Base-by-base conservation (phyloP, 1,284 basidiomycete species). In the Fomitopsis schrenkii region DNA sequence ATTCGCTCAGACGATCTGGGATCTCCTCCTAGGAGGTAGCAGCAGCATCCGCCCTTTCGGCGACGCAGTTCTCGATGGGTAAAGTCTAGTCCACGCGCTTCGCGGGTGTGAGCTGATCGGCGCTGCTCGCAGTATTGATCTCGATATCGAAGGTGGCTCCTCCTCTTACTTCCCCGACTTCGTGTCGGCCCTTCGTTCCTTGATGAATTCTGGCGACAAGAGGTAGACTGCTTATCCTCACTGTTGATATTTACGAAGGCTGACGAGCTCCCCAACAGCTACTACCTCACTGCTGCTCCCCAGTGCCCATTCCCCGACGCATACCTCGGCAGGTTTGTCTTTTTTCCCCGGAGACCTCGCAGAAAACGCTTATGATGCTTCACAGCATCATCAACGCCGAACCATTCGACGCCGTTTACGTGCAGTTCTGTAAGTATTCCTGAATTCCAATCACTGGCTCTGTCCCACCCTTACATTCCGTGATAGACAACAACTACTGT, bases 291-390 rank as follows among this genome's bases (percentile, higher is more conserved):
- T 17, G 86, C 77, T 63, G 85, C 86, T 3, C 86, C 85, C n/a
- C 86, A 88, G 65, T 88, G 86, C 71, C 83, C 83, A 3, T 88
- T 75, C 75, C 87, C 87, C 0, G 86, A 88, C 67, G 81, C 82
- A 2, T 80, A 78, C 61, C 68, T 88, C 3, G 83, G 84, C 38
- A 69, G 66, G 71, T 72, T 30, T 55, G 67, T 63, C 6, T n/a
- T 1, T 33, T 3, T 19, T 6, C 26, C 38, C 36, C 33, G 53
- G 3, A 5, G 33, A 8, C 33, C 17, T 22, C 14, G n/a, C 8
- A 26, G 48, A 57, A 2, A 38, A 14, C 10, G 7, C 22, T 53
- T 3, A 59, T 14, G 10, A 40, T 22, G 14, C 28, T n/a, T 19
- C 22, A 1, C 45, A 68, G 78, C 9, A 79, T 83, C 53, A 70